Base-by-base conservation (phyloP, 768 basidiomycete species). In the Kwoniella europaea region DNA sequence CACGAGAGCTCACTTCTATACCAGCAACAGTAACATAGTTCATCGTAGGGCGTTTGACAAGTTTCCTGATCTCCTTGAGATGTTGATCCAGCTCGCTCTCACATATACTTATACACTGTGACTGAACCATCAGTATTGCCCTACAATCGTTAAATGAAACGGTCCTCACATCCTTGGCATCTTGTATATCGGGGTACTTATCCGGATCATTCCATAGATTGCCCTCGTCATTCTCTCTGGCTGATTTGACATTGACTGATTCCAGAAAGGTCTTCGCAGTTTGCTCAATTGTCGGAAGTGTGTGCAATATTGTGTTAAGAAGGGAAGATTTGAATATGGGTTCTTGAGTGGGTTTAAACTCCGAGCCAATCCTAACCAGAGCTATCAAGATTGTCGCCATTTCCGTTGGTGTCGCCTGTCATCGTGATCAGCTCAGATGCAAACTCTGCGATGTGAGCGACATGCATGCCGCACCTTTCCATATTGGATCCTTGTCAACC, bases 401-500 rank as follows among this genome's bases (percentile, higher is more conserved):
- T 79, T 99, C 96, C 78, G 89, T 87, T 0, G 95, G 92, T 1
- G 91, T 90, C 63, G 92, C 94, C 74, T 84, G 78, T 9, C 90
- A 92, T 73, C 15, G 29, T 18, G 2, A 29, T 52, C 15, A 60
- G 57, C 57, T 54, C 24, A 18, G 7, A 9, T 35, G 35, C 4
- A 35, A 9, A 35, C 35, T 35, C 35, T 35, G 35, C 35, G 1
- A 35, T 35, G 6, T 35, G 4, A 35, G 35, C 7, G 35, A 35
- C 35, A 9, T 35, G 35, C 35, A 35, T 35, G 35, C 35, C 85
- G 74, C 73, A 93, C 93, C 86, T 93, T 92, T 58, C 93, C 92
- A 75, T 96, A 96, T 78, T 95, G 93, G 42, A 98, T 91, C 41
- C 94, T 86, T 71, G 90, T 91, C 16, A 98, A 85, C 0, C 96